Percentiles rank a stretch among this genome's conserved stretches.
Evolutionary conservation across 768 basidiomycete genomes (phyloP).

Genomic region (Termitomyces sp.): DNA sequence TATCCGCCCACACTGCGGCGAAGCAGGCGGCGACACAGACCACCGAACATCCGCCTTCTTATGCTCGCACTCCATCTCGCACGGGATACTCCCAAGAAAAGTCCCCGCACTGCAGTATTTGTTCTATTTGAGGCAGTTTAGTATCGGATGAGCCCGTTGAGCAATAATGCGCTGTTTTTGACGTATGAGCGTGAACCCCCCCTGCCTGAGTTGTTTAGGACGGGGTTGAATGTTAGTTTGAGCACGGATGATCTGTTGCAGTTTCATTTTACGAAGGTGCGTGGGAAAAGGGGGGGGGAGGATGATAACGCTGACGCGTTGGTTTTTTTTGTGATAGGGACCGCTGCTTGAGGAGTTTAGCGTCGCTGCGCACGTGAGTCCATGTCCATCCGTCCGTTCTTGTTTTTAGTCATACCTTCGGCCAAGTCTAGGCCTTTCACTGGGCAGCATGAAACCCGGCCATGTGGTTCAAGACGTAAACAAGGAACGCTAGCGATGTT

Average conservation of each 20-base stretch:
- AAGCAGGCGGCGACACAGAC: constrained; percentile 98
- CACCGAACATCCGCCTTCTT: constrained; percentile 96
- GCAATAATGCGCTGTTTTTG: constrained; percentile 96
- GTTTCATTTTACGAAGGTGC: constrained; percentile 96
- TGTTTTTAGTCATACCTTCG: constrained; percentile 26
- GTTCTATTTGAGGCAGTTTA: constrained; percentile 97
- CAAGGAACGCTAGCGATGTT: constrained; percentile 50
- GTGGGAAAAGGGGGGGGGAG: too few relatives aligned
- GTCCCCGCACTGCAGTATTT: constrained; percentile 96
- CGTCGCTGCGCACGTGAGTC: constrained; percentile 87
- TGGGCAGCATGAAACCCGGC: constrained; percentile 41
- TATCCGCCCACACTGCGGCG: constrained; percentile 93
- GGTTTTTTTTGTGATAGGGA: constrained; percentile 64
- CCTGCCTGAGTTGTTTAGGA: constrained; percentile 94
- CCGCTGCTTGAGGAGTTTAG: constrained; percentile 95
- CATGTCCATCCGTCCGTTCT: background rate
- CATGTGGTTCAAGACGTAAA: constrained; percentile 46
- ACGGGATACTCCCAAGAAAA: constrained; percentile 97
- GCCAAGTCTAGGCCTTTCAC: constrained; percentile 32
- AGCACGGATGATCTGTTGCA: constrained; percentile 95
- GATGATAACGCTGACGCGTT: background rate
- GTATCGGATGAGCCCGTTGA: constrained; percentile 96
- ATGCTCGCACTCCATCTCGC: constrained; percentile 96
- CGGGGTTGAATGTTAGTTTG: constrained; percentile 91
- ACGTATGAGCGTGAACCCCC: constrained; percentile 98